Evolutionary conservation across 1,139 yeast species (phyloP), one percentile per base, ranked within the genome.

Genomic region (Blastobotrys capitulatus): DNA sequence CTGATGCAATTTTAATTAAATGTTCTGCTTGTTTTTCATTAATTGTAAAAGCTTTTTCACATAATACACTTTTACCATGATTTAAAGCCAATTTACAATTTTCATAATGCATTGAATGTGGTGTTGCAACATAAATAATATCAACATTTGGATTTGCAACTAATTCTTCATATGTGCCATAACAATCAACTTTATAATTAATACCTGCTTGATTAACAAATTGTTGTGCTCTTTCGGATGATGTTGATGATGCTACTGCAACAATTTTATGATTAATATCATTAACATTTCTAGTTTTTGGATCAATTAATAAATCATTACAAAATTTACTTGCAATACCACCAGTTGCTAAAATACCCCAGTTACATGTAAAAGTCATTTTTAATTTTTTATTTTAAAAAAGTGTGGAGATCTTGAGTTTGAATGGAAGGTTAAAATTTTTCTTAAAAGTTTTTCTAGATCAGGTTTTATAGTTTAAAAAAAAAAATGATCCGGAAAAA

Each of bases 1-100:
- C 58, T 54, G 67, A 67, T 12, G 85, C 86, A 46, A 74, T 69
- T 1, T 63, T 69, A 41, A 75, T 65, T n/a, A 80, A 60, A 41
- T 71, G 74, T 29, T 67, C 59, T 10, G 80, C 72, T 49, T 80
- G 82, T 31, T 64, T 63, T 6, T 67, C 67, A 54, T 78, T 81
- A 45, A 81, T 72, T 1, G 84, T 77, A 56, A 80, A 70, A 1
- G 86, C 83, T 63, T 81, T 81, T 59, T 81, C 86, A 58, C 82
- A 77, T 48, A 81, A 67, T 35, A 80, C 82, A 60, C 79, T 78
- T 58, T 76, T 77, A 15, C 76, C 80, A 38, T 76, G 71, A 22
- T 69, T 65, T 54, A 81, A 68, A 15, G 82, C 80, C 40, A 67
- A 60, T 47, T 72, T 65, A 19, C 77, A 76, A 54, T 75, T 76